Percentiles rank a stretch among this genome's conserved stretches.
Conservation (phyloP, 805 yeast genomes). For the Candida glaebosa region DNA sequence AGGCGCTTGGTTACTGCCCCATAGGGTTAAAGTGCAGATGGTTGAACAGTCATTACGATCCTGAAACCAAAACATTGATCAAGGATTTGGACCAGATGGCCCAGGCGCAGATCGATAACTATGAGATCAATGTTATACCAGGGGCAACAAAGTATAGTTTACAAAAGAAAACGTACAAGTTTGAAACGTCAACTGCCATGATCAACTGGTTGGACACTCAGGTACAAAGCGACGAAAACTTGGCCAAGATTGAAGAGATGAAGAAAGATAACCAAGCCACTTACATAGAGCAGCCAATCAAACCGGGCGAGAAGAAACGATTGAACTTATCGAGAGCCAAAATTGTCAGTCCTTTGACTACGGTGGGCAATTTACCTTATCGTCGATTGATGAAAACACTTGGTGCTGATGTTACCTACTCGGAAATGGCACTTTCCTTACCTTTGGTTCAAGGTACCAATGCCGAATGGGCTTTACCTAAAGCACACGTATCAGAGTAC, state of each 20-base stretch:
- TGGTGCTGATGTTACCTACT: constrained; percentile 90
- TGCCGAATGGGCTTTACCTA: constrained; percentile 96
- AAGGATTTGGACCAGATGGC: constrained; percentile 42
- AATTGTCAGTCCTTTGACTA: constrained; percentile 92
- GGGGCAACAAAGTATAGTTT: constrained; percentile 44
- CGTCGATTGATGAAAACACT: constrained; percentile 86
- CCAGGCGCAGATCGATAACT: constrained; percentile 26
- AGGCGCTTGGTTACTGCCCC: constrained; percentile 85
- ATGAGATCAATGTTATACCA: constrained; percentile 63
- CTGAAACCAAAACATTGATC: constrained; percentile 41
- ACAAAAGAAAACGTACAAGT: constrained; percentile 60
- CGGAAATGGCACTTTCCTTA: constrained; percentile 89
- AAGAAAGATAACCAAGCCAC: constrained; percentile 38
- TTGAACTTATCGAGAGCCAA: constrained; percentile 69
- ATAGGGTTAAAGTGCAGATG: constrained; percentile 92
- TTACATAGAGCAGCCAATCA: constrained; percentile 77
- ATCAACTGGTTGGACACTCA: constrained; percentile 63
- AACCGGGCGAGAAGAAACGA: constrained; percentile 76
- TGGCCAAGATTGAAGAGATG: constrained; percentile 30
- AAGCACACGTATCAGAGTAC: constrained; percentile 76
- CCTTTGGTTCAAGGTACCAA: constrained; percentile 88
- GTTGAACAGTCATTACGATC: constrained; percentile 66
- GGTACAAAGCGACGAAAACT: constrained; percentile 41
- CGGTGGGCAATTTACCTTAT: constrained; percentile 95
- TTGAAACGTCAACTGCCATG: constrained; percentile 54